Conservation (phyloP, 805 yeast species). For the Komagataella pseudopastoris region DNA sequence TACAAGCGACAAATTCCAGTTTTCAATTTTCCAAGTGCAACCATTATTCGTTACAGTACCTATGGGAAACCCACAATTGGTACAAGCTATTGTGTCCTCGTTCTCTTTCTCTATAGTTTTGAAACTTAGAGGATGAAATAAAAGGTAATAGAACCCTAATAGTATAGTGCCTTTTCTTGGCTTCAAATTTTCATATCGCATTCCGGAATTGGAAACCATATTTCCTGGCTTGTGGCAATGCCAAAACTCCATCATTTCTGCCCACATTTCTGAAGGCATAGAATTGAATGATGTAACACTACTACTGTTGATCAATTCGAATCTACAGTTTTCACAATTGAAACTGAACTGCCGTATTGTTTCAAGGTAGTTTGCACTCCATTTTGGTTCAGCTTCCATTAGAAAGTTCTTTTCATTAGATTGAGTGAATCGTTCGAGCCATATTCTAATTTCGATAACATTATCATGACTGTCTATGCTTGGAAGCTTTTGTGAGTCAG, state of each 20-base stretch:
- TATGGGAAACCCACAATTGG: conserved; percentile 19
- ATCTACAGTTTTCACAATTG: conserved; percentile 1
- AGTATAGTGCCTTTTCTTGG: conserved; percentile 31
- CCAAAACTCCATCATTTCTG: conserved; percentile 95
- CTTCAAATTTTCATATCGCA: conserved; percentile 25
- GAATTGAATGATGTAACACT: conserved; percentile 26
- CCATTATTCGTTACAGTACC: conserved; percentile 19
- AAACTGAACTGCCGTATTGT: not conserved
- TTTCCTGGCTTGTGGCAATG: conserved; percentile 76
- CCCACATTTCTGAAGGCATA: conserved; percentile 90
- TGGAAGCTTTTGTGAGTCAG: not conserved
- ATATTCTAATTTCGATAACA: not conserved
- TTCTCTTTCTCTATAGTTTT: conserved; percentile 4
- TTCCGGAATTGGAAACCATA: conserved; percentile 11
- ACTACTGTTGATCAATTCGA: conserved; percentile 14
- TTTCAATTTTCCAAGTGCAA: not conserved
- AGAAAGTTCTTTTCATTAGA: not conserved
- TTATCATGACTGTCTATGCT: not conserved
- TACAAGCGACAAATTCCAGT: not conserved
- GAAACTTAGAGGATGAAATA: conserved; percentile 17
- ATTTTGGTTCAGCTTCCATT: conserved; percentile 1
- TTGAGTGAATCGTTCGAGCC: not conserved
- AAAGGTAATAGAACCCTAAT: conserved; percentile 45
- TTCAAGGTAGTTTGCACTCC: conserved; percentile 1
- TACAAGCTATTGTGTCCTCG: conserved; percentile 17